Base-by-base conservation (phyloP, 331 rosid genomes). In the Quercus tomentella region DNA sequence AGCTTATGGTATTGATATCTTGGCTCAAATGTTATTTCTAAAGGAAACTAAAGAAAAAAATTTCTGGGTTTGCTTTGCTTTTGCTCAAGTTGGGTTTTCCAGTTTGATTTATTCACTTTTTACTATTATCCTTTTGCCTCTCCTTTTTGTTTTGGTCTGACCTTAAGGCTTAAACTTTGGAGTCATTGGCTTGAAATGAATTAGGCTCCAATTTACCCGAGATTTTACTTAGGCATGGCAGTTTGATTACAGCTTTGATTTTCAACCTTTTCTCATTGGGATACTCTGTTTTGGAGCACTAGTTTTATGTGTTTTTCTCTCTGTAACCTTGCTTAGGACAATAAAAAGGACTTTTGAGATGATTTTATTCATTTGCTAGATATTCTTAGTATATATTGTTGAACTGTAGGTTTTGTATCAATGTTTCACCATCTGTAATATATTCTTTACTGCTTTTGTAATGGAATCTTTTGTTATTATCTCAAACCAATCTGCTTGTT, bases 191-290 rank as follows among this genome's bases (percentile, higher is more conserved):
- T 62, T 62, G 23, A 65, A 78, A 56, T 20, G 55, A 26, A 25
- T 77, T 73, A 43, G 28, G n/a, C 69, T 73, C 35, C 65, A 58
- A 70, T 55, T 57, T 43, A 11, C 71, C 33, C 43, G 8, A 21
- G 22, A 56, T 21, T 49, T 10, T 60, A 60, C 25, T 60, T 60
- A n/a, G 35, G 81, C 76, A 43, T 57, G 79, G 76, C 61, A 37
- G 45, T 76, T 86, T 20, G 30, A 57, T 55, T 79, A 23, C 56
- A 75, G 80, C 77, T 82, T 70, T 73, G 28, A 49, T 26, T 78
- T 75, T 79, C 71, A 78, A 68, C 72, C 79, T 82, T 74, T 74
- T 71, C 77, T 72, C 18, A 54, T 73, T 25, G 52, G 78, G 65
- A 8, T 73, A 5, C 82, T 81, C 77, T 71, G 73, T 76, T 81